phyloP scores from a whole-genome alignment of 2,329 filamentous ascomycete genomes.

The Ceratocystis variospora region DNA sequence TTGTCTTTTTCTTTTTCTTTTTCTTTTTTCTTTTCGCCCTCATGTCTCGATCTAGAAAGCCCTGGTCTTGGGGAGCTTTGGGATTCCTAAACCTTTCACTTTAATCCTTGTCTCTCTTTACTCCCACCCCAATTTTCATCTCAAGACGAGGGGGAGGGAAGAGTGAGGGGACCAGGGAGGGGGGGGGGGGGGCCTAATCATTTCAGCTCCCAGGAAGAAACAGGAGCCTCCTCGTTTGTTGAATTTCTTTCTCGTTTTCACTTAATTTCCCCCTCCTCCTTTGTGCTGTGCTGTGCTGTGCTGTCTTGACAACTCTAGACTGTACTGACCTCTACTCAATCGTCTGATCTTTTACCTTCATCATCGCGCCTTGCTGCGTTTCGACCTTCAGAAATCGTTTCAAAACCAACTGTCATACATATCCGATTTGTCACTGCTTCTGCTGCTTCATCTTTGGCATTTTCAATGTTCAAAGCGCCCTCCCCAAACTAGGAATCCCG shows the following conservation, averaged over 20 bases:
- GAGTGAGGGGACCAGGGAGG: not conserved
- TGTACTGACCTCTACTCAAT: not conserved
- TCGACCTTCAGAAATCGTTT: not conserved
- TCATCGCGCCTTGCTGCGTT: not conserved
- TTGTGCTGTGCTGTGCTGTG: not conserved
- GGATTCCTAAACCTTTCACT: too few species aligned
- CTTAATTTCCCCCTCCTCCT: slow-evolving; percentile 2
- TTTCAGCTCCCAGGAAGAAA: not conserved
- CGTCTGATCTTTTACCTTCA: not conserved
- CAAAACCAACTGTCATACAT: not conserved
- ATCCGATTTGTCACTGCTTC: not conserved
- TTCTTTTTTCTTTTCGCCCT: not conserved
- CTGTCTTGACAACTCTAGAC: not conserved
- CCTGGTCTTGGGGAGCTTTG: too few species aligned
- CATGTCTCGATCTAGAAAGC: not conserved
- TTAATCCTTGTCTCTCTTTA: not conserved
- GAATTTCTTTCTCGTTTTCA: slow-evolving; percentile 4
- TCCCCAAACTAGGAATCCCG: slow-evolving; percentile 2
- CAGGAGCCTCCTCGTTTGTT: not conserved
- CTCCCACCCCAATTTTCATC: not conserved
- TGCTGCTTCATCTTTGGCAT: not conserved
- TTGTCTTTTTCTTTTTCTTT: too few species aligned
- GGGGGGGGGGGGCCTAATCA: not conserved
- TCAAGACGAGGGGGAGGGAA: too few species aligned
- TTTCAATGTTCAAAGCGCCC: not conserved